Evolutionary conservation across 1,284 basidiomycete species (phyloP), one percentile per base, ranked within the genome.

Genomic region (Ustilago lituana): DNA sequence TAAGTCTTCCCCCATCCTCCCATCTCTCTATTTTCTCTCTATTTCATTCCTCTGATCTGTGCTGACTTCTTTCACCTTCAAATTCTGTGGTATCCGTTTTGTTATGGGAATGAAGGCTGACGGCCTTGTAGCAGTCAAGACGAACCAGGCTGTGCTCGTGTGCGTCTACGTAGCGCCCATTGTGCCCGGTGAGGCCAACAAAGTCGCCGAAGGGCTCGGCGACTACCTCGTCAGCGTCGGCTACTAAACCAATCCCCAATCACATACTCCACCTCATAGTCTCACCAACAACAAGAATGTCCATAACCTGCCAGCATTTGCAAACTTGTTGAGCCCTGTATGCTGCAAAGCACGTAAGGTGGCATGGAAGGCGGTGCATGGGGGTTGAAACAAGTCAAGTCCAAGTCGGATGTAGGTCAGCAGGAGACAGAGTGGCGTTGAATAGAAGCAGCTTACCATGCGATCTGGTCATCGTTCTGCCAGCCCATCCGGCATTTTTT

Each of bases 71-170:
- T 44, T n/a, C 6, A 35, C n/a, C n/a, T n/a, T n/a, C n/a, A n/a
- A n/a, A n/a, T n/a, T n/a, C n/a, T n/a, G n/a, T n/a, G n/a, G n/a
- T n/a, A n/a, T n/a, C n/a, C n/a, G n/a, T n/a, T n/a, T n/a, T n/a
- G n/a, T n/a, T n/a, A n/a, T 43, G 8, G 3, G 19, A 20, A 15
- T 19, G n/a, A 33, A 95, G 93, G 87, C 86, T 24, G 88, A 92
- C 82, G 95, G 94, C 2, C 87, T 87, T 57, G 85, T 93, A 62
- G 80, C 94, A 66, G 90, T 93, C 59, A 92, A 93, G 86, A 97
- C 94, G 23, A 91, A 87, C 74, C 91, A 93, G 81, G 93, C 92
- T 4, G 86, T 96, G 64, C 86, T 98, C 57, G 88, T 98, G 22
- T 87, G 89, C 12, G 89, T 90, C 77, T 97, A 97, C 84, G 70